Conservation (phyloP, 106 monocot genomes). For the Allium sativum region DNA sequence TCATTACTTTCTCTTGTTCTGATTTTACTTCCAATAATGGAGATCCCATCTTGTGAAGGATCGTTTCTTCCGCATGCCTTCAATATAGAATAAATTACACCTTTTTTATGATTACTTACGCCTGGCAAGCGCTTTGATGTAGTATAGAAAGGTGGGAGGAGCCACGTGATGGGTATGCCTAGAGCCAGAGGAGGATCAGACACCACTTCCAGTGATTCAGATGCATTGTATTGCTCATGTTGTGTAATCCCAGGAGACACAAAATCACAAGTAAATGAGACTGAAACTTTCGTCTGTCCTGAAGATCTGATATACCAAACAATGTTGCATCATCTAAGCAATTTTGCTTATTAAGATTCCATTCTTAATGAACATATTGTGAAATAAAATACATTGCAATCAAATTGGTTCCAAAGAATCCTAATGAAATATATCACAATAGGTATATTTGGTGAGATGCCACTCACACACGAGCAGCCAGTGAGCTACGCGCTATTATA, state of each 20-base stretch:
- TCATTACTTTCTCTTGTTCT: slow-evolving; percentile 51
- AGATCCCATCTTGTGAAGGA: slow-evolving; percentile 25
- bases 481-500: too few relatives aligned
- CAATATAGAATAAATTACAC: slow-evolving; percentile 51
- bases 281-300: slow-evolving; percentile 58
- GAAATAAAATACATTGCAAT: too few relatives aligned
- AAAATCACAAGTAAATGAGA: slow-evolving; percentile 77
- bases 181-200: slow-evolving; percentile 75
- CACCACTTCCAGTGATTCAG: slow-evolving; percentile 46
- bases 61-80: slow-evolving; percentile 31
- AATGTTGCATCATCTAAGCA: too few relatives aligned
- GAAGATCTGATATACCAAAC: slow-evolving; percentile 49
- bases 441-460: too few relatives aligned
- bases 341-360: too few relatives aligned
- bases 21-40: slow-evolving; percentile 59
- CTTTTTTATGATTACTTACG: slow-evolving; percentile 14
- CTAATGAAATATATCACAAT: too few relatives aligned
- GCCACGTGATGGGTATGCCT: slow-evolving; percentile 78
- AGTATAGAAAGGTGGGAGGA: slow-evolving; percentile 85
- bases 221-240: slow-evolving; percentile 41
- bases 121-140: slow-evolving; percentile 59
- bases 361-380: too few relatives aligned
- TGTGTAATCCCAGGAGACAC: slow-evolving; percentile 26
- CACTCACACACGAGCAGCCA: too few relatives aligned
- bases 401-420: too few relatives aligned